These are phyloP conservation scores for Phanerochaete sordida DNA, from an alignment of 768 basidiomycete species.

Conservation along the genomic window DNA sequence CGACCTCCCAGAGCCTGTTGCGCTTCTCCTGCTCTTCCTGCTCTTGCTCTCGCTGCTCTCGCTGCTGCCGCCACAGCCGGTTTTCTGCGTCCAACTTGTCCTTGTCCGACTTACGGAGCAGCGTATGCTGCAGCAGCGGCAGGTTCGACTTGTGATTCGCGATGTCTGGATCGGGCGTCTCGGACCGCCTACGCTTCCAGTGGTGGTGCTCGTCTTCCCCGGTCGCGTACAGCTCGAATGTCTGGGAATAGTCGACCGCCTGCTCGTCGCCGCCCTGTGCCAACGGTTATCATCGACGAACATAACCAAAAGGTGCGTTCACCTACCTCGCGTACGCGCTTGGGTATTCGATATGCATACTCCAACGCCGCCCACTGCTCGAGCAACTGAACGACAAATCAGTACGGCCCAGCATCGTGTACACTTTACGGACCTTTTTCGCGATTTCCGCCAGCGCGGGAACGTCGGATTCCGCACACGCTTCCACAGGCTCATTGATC, in stretches of 20 bases:
- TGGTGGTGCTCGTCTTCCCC: constrained; percentile 12
- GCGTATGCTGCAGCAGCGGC: background rate
- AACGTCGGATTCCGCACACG: constrained; percentile 51
- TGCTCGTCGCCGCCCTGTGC: constrained; percentile 26
- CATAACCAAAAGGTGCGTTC: background rate
- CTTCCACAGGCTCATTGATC: constrained; percentile 54
- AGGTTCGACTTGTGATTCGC: background rate
- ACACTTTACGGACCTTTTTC: constrained; percentile 62
- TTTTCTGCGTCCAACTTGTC: too few relatives aligned
- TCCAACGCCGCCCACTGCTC: constrained; percentile 78
- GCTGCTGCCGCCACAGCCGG: too few relatives aligned
- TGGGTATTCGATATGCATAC: constrained; percentile 84
- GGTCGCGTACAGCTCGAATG: background rate
- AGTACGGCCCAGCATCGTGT: too few relatives aligned
- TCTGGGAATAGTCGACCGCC: background rate
- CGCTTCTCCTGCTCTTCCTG: too few relatives aligned
- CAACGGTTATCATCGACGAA: background rate
- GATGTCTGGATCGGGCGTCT: constrained; percentile 12
- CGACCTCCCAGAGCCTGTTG: too few relatives aligned
- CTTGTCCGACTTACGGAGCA: background rate
- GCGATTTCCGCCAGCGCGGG: constrained; percentile 55
- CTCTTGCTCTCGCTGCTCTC: constrained; percentile 38
- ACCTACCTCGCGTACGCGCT: constrained; percentile 48
- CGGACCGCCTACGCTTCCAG: constrained; percentile 15
- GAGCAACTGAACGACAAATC: constrained; percentile 49